Base-by-base conservation (phyloP, 768 basidiomycete species). In the Amanita brunnescens region DNA sequence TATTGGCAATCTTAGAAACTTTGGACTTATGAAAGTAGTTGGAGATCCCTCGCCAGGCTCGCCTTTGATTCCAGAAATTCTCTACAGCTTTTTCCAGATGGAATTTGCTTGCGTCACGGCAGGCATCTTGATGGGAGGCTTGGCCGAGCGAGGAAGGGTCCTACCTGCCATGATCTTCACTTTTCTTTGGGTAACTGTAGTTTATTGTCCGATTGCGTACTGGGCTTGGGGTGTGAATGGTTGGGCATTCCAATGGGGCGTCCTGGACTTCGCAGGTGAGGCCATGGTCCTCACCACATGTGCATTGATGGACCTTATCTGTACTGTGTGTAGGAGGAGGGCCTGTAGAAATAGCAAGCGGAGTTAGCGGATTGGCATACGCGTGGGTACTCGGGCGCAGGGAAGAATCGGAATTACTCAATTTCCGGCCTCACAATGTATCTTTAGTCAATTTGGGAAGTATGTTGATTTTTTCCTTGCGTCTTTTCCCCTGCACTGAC, bases 381-480 rank as follows among this genome's bases (percentile, higher is more conserved):
- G 80, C 91, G 10, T 82, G 90, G 80, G 84, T 90, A 54, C 79
- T 97, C 53, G 93, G 93, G 16, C 81, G 83, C 45, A 78, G 93
- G 53, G 74, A 81, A 55, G 82, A 86, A 57, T 76, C 76, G 40
- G 83, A 88, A 58, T 65, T 87, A 7, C 62, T 80, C 54, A 87
- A 87, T 63, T 93, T 91, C 71, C 78, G 89, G 54, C 91, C 91
- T 6, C 89, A 94, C 67, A 91, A 91, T 63, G 89, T 91, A 18
- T 81, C 86, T 29, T 70, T 87, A 64, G 87, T 93, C 59, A 79
- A 78, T 57, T 76, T 93, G 50, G 91, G 91, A 56, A 92, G 72
- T 72, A 51, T 55, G 72, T 67, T 12, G 41, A 18, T 48, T 29
- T 20, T 29, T 30, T 20, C 5, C 2, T 14, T 41, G 12, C 23